phyloP scores from a whole-genome alignment of 768 basidiomycete genomes.

The Auricularia auricula-judae region DNA sequence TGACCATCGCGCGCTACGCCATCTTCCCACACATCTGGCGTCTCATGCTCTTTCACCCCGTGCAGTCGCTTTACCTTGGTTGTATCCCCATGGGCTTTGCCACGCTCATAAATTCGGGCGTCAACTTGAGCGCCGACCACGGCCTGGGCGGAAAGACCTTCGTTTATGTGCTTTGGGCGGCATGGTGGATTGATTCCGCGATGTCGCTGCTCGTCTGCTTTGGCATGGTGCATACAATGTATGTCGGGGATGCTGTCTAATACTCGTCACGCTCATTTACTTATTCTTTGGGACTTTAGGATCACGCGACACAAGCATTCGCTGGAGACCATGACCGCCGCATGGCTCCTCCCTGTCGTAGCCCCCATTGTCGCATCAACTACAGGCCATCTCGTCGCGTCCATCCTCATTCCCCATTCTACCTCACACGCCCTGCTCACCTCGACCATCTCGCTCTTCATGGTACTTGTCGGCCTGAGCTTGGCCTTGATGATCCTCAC shows the following conservation, averaged over 20 bases:
- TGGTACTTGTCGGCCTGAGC: slow-evolving; percentile 41
- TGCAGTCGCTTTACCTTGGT: slow-evolving; percentile 38
- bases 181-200: slow-evolving; percentile 60
- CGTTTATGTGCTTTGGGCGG: slow-evolving; percentile 44
- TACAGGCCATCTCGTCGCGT: slow-evolving; percentile 35
- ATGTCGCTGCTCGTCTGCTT: slow-evolving; percentile 50
- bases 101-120: slow-evolving; percentile 44
- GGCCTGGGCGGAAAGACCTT: slow-evolving; percentile 41
- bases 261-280: background rate
- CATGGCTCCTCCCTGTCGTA: slow-evolving; percentile 71
- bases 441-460: slow-evolving; percentile 30
- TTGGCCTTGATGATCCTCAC: slow-evolving; percentile 59
- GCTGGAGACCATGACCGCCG: slow-evolving; percentile 41
- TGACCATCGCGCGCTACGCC: slow-evolving; percentile 40
- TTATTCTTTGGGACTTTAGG: slow-evolving; percentile 25
- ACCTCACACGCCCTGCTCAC: slow-evolving; percentile 31
- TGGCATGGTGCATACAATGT: slow-evolving; percentile 59
- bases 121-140: slow-evolving; percentile 32
- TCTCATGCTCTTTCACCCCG: slow-evolving; percentile 36
- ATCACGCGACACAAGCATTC: slow-evolving; percentile 47
- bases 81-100: slow-evolving; percentile 48
- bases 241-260: slow-evolving; percentile 16
- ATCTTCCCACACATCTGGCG: slow-evolving; percentile 42
- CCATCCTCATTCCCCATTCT: slow-evolving; percentile 25
- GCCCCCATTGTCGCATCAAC: slow-evolving; percentile 63